Evolutionary conservation across 164 flowering plant species (phyloP), one percentile per base, ranked within the genome.

Genomic region (Stephania yunnanensis): DNA sequence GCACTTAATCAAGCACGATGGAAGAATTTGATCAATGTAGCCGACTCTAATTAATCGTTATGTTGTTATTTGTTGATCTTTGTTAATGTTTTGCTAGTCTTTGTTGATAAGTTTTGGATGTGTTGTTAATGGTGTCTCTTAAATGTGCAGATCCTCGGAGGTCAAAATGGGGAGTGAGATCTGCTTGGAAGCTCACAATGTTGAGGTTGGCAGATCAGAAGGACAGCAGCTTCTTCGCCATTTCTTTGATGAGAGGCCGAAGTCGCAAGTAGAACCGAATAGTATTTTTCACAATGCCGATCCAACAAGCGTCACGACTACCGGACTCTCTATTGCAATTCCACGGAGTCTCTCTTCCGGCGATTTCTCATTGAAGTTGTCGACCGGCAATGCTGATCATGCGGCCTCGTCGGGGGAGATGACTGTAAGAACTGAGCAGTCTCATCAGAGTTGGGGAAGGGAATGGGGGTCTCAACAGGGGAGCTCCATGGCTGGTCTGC

Each of bases 241-340:
- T 74, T 93, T 93, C 83, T 92, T 93, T 45, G 92, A 92, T 66
- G 97, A 90, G 70, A 89, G 92, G 92, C 98, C 98, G 0, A 78
- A 91, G 71, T 80, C 87, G 6, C 71, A 83, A 11, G 82, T 84
- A 53, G 86, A 86, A 46, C 53, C 87, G 6, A 84, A 80, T 17
- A 79, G 75, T 73, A 69, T 72, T 7, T 73, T 79, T 19, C 76
- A 67, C 76, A 81, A 73, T 68, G 71, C 76, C 0, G 71, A 74
- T 75, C 67, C 84, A 1, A 42, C 80, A 31, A 67, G 76, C 70
- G 80, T 87, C 1, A 63, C 87, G 2, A 83, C 89, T 2, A 83
- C 89, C 15, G 68, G 80, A 78, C 88, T 93, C 31, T 83, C 92
- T 25, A 91, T 91, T 42, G 86, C 94, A 4, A 83, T 80, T 52